Percentiles rank a stretch among this genome's conserved stretches.
Conservation (phyloP, 768 basidiomycete species). For the Tylopilus balloui region DNA sequence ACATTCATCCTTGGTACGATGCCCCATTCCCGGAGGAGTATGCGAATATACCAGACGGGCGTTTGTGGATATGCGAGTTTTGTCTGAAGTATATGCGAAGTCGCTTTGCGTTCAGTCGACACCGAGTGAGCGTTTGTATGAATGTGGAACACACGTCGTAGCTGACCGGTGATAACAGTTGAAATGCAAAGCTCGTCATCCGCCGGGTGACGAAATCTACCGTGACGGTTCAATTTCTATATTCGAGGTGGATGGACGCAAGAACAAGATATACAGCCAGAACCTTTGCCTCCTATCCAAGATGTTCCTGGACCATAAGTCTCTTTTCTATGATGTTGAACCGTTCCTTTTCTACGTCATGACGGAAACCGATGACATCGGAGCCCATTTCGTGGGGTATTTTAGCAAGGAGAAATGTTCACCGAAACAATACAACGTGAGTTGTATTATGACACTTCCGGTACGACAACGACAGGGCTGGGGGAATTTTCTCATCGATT, state of each 20-base stretch:
- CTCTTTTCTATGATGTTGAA: slow-evolving; percentile 98
- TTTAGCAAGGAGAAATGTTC: slow-evolving; percentile 99
- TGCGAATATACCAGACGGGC: slow-evolving; percentile 83
- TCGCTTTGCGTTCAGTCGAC: slow-evolving; percentile 77
- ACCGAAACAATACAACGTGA: slow-evolving; percentile 93
- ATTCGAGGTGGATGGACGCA: slow-evolving; percentile 96
- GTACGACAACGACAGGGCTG: slow-evolving; percentile 93
- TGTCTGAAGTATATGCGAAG: slow-evolving; percentile 99
- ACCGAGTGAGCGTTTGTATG: slow-evolving; percentile 57
- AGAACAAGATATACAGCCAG: slow-evolving; percentile 99
- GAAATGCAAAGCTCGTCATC: slow-evolving; percentile 93
- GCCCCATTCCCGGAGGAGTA: slow-evolving; percentile 99
- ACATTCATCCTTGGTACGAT: slow-evolving; percentile 98
- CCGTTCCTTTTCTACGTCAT: slow-evolving; percentile 99
- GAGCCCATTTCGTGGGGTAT: slow-evolving; percentile 94
- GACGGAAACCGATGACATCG: slow-evolving; percentile 84
- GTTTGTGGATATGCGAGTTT: slow-evolving; percentile 96
- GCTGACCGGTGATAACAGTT: slow-evolving; percentile 46
- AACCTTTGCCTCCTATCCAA: slow-evolving; percentile 96
- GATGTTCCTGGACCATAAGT: slow-evolving; percentile 99
- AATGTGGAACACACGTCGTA: not conserved
- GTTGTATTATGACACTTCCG: slow-evolving; percentile 99
- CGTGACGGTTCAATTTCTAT: slow-evolving; percentile 84
- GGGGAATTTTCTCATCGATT: slow-evolving; percentile 96
- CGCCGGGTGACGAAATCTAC: slow-evolving; percentile 98